Evolutionary conservation across 2,329 filamentous ascomycete genomes (phyloP).

Genomic region (Fusarium mundagurra): DNA sequence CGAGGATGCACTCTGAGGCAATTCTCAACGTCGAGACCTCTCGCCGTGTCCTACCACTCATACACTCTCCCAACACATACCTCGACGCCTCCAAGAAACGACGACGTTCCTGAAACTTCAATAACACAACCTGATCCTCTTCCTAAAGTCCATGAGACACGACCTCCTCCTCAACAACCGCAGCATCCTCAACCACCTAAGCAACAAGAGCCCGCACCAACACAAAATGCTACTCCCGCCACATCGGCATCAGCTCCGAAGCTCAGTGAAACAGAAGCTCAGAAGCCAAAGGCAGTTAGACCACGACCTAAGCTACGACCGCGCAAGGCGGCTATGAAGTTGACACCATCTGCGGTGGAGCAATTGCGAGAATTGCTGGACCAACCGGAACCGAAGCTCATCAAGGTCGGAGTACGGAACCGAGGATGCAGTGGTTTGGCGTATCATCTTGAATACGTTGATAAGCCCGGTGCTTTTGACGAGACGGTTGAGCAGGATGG

Average conservation of each 20-base stretch:
- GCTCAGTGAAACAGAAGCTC: conserved; percentile 71
- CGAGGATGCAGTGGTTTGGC: conserved; percentile 92
- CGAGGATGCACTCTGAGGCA: conserved; percentile 54
- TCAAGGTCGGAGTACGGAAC: conserved; percentile 94
- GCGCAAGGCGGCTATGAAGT: conserved; percentile 89
- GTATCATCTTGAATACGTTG: conserved; percentile 95
- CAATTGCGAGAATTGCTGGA: conserved; percentile 82
- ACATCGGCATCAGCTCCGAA: conserved; percentile 40
- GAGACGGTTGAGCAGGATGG: conserved; percentile 96
- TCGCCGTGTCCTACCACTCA: conserved; percentile 58
- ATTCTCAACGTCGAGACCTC: conserved; percentile 51
- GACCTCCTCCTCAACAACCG: conserved; percentile 51
- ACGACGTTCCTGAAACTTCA: conserved; percentile 58
- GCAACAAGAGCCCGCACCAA: conserved; percentile 19
- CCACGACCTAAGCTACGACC: conserved; percentile 59
- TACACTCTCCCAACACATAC: conserved; percentile 59
- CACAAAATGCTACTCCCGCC: conserved; percentile 31
- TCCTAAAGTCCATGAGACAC: conserved; percentile 63
- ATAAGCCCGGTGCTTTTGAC: conserved; percentile 87
- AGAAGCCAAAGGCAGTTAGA: conserved; percentile 66
- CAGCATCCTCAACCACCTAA: conserved; percentile 34
- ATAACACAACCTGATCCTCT: conserved; percentile 57
- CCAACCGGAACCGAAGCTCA: conserved; percentile 89
- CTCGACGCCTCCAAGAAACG: conserved; percentile 53
- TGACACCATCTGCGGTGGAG: conserved; percentile 81